Base-by-base conservation (phyloP, 208 protist genomes). In the Crithidia bombi region DNA sequence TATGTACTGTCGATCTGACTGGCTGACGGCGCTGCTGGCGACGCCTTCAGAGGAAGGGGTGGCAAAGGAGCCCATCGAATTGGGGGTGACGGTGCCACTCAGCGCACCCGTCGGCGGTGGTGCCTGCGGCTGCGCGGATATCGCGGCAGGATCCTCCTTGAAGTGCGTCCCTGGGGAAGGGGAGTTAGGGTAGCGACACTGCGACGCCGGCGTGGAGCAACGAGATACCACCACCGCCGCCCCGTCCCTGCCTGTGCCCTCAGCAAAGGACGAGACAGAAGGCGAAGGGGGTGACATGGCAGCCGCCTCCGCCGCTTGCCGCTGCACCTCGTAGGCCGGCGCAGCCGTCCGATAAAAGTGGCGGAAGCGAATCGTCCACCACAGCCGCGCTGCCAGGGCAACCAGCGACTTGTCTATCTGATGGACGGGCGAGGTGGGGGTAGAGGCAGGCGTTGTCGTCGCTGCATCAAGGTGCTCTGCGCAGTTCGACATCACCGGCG, bases 331-430 rank as follows among this genome's bases (percentile, higher is more conserved):
- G 39, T 74, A 79, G 35, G 66, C 66, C 21, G 66, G 11, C 11
- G 61, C 39, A 21, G 65, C 54, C 5, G 49, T 65, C 30, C 66
- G 73, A 38, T 74, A 69, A 46, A 73, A 74, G 47, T 79, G 58
- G 19, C 61, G 58, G 39, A 71, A 77, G 39, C 65, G 71, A 19
- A 77, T 62, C 10, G 71, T 77, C 71, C 71, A 77, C 71, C 71
- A 77, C 15, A 77, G 64, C n/a, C 71, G 71, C 47, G 71, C 71
- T 11, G 71, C 71, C 38, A 79, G 36, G 49, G 62, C 66, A n/a
- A 69, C 61, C 25, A 77, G 57, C 2, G 43, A 39, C 46, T 71
- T 70, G 38, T 77, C 71, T 11, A 77, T 57, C 46, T 57, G 62
- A 10, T 36, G 62, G 38, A 19, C 46, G 14, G 64, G 41, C 14